A percentile compares a stretch with the other conserved stretches of the same genome.
phyloP scores from a whole-genome alignment of 2,329 filamentous ascomycete genomes.

The Cryoendolithus antarcticus region DNA sequence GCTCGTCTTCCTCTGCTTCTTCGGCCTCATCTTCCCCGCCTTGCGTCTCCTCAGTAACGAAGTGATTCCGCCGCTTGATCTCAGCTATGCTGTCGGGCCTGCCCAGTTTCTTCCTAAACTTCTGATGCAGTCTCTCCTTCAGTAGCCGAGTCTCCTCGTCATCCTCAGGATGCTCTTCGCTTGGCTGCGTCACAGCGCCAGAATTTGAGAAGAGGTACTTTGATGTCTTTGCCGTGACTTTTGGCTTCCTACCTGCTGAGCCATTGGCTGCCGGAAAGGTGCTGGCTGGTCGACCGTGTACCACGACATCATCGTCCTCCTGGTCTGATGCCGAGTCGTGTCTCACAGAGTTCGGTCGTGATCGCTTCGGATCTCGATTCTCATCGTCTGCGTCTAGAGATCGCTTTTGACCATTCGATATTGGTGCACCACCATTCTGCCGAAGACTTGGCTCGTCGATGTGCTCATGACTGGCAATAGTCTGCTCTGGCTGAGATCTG shows the following conservation, averaged over 20 bases:
- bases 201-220: constrained; percentile 48
- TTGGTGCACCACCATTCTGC: constrained; percentile 28
- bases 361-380: constrained; percentile 10
- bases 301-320: not conserved
- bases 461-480: constrained; percentile 2
- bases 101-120: constrained; percentile 84
- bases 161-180: constrained; percentile 31
- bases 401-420: constrained; percentile 27
- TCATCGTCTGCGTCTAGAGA: constrained; percentile 7
- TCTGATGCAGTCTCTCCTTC: constrained; percentile 63
- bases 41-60: constrained; percentile 41
- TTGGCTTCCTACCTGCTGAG: constrained; percentile 21
- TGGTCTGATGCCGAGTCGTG: constrained; percentile 1
- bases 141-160: constrained; percentile 42
- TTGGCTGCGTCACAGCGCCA: constrained; percentile 11
- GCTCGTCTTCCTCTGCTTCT: constrained; percentile 42
- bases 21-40: constrained; percentile 48
- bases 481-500: not conserved
- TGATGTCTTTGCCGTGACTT: constrained; percentile 39
- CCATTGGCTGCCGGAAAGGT: not conserved
- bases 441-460: constrained; percentile 13
- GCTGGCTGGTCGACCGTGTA: not conserved
- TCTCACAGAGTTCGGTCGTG: constrained; percentile 4
- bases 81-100: constrained; percentile 67
- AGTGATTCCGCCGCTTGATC: constrained; percentile 48